Evolutionary conservation across 768 basidiomycete species (phyloP).

Genomic region (Hygrocybe punicea): DNA sequence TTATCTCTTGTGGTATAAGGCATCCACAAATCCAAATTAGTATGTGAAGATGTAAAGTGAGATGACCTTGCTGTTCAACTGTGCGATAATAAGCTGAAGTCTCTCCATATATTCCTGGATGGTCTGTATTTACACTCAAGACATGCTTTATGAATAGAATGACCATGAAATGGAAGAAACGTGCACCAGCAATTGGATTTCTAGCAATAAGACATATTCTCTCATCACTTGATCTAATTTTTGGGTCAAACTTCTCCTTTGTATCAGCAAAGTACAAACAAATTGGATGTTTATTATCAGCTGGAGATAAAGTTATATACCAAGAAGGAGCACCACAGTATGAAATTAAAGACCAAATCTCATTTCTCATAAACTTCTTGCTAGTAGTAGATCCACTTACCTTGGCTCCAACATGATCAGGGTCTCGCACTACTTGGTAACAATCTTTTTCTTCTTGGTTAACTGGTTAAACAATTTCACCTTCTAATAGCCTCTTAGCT

Average conservation of each 20-base stretch:
- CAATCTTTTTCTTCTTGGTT: slow-evolving; percentile 34
- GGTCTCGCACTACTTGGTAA: slow-evolving; percentile 30
- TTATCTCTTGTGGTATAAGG: slow-evolving; percentile 33
- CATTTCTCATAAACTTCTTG: slow-evolving; percentile 19
- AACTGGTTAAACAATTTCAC: slow-evolving; percentile 22
- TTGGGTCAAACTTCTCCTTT: slow-evolving; percentile 15
- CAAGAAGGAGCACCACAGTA: slow-evolving; percentile 22
- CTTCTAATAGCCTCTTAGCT: slow-evolving; percentile 17
- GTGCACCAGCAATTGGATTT: slow-evolving; percentile 14
- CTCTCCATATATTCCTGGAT: slow-evolving; percentile 28
- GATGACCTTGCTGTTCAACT: slow-evolving; percentile 36
- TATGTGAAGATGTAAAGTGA: slow-evolving; percentile 40
- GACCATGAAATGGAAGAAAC: slow-evolving; percentile 28
- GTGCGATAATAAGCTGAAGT: slow-evolving; percentile 32
- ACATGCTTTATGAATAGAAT: slow-evolving; percentile 23
- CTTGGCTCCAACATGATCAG: slow-evolving; percentile 34
- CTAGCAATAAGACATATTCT: slow-evolving; percentile 20
- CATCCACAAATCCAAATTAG: slow-evolving; percentile 34
- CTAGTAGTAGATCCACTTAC: slow-evolving; percentile 26
- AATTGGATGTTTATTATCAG: slow-evolving; percentile 12
- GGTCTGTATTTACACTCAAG: slow-evolving; percentile 16
- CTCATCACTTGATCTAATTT: slow-evolving; percentile 6
- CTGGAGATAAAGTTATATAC: slow-evolving; percentile 10
- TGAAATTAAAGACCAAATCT: slow-evolving; percentile 17
- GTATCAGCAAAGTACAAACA: slow-evolving; percentile 29